phyloP scores from a whole-genome alignment of 257 asterid genomes.

The Plectranthus barbatus region DNA sequence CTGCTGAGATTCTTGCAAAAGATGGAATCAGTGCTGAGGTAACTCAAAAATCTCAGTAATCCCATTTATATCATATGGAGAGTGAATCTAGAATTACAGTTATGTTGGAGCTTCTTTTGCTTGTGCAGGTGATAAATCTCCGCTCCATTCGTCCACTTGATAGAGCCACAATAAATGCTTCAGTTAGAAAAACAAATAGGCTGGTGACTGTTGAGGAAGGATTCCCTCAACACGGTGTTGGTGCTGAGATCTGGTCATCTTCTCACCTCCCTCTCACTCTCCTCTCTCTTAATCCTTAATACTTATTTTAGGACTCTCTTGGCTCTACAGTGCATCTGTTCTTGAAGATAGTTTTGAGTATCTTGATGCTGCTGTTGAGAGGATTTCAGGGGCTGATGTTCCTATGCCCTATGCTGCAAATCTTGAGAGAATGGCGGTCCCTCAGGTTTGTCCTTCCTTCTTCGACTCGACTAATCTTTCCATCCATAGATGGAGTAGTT shows the following conservation, averaged over 20 bases:
- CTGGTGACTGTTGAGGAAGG: conserved; percentile 84
- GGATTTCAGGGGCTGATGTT: conserved; percentile 83
- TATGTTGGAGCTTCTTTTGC: neutral
- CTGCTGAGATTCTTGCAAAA: conserved; percentile 69
- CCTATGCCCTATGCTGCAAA: conserved; percentile 90
- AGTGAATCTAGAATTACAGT: neutral
- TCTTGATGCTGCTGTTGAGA: conserved; percentile 83
- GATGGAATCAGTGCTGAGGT: conserved; percentile 84
- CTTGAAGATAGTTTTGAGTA: conserved; percentile 62
- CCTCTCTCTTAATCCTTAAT: neutral
- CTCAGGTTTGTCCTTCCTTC: conserved; percentile 12
- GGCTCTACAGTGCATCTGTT: conserved; percentile 48
- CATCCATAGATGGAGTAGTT: too few species aligned
- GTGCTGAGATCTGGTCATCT: conserved; percentile 78
- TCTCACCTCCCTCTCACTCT: conserved; percentile 6
- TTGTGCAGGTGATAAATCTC: conserved; percentile 59
- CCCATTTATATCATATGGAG: neutral
- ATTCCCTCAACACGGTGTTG: conserved; percentile 81
- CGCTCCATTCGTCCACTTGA: conserved; percentile 85
- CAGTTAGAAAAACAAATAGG: conserved; percentile 76
- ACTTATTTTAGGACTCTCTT: neutral
- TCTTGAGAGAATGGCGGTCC: conserved; percentile 67
- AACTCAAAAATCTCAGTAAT: neutral
- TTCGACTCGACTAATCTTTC: neutral
- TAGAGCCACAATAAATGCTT: conserved; percentile 64